Evolutionary conservation across 2,329 filamentous ascomycete species (phyloP), one percentile per base, ranked within the genome.

Genomic region (Chaetomium sp.): DNA sequence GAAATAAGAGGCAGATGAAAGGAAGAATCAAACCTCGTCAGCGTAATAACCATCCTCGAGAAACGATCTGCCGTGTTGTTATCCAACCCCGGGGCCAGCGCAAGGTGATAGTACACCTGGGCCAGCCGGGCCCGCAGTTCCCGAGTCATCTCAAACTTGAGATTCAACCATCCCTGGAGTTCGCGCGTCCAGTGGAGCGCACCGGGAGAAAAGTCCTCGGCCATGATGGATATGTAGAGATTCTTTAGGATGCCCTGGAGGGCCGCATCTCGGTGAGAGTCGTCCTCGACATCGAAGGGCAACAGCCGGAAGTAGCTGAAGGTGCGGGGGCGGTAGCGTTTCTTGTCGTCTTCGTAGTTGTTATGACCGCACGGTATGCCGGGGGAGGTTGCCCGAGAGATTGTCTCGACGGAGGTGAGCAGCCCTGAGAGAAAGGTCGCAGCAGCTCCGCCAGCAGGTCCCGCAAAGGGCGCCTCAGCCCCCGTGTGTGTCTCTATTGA

Each of bases 141-240:
- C 65, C 89, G 84, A 48, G 90, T 89, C 69, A 96, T 90, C 74
- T 99, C 92, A 69, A 99, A 99, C 78, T 99, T 99, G 72, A 99
- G 84, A 53, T 87, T 88, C 62, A 99, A 79, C 94, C 95, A 99
- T 72, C 88, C 89, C 68, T 91, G 85, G 48, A 99, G 85, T 80
- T 99, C 94, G 63, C 92, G 85, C 12, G 94, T 96, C 94, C 94
- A 99, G 72, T 99, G 92, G 59, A 96, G 79, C 34, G 92, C 94
- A 37, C 94, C 94, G 0, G 92, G 89, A 32, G 88, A 86, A 72
- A 97, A 97, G 72, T 99, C 94, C 62, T 96, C 91, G 3, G 94
- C 87, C 68, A 91, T 87, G 61, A 99, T 79, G 55, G 92, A 84
- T 64, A 96, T 89, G 70, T 96, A 97, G 35, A 99, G 85, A 67